These are phyloP conservation scores for Pulchroboletus neoregius DNA, from an alignment of 1,284 basidiomycete species.

Conservation along the genomic window DNA sequence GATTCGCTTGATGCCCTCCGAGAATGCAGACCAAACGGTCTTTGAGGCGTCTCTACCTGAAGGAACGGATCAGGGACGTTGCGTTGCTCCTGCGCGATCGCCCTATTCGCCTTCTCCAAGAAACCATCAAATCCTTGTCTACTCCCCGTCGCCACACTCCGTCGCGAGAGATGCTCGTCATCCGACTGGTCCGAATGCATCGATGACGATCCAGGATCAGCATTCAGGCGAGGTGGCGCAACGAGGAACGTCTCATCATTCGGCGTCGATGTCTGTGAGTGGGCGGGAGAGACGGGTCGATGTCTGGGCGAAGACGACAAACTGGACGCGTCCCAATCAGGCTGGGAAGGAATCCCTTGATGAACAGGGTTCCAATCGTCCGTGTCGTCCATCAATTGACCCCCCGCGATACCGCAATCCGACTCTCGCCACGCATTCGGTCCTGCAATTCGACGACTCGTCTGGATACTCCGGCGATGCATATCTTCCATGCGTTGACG, in stretches of 20 bases:
- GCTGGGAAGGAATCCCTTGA: conserved; percentile 47
- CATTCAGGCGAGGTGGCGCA: conserved; percentile 23
- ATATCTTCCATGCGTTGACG: conserved; percentile 92
- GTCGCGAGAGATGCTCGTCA: conserved; percentile 52
- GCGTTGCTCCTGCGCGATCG: conserved; percentile 74
- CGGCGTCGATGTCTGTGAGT: conserved; percentile 44
- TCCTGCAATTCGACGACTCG: conserved; percentile 67
- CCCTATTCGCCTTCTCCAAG: conserved; percentile 77
- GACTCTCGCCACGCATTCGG: conserved; percentile 73
- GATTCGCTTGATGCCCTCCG: conserved; percentile 81
- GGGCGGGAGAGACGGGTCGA: conserved; percentile 41
- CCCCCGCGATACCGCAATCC: conserved; percentile 56
- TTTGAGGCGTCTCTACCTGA: conserved; percentile 46
- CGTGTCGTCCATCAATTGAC: conserved; percentile 42
- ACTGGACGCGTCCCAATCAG: conserved; percentile 52
- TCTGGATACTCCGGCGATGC: conserved; percentile 78
- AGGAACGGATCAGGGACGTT: conserved; percentile 82
- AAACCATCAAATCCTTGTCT: conserved; percentile 68
- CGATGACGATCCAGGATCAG: conserved; percentile 24
- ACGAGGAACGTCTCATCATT: conserved; percentile 33
- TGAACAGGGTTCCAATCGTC: conserved; percentile 57
- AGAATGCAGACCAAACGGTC: conserved; percentile 79
- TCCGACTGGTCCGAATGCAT: conserved; percentile 38
- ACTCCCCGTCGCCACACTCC: conserved; percentile 32
- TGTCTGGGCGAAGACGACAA: conserved; percentile 29